Conservation (phyloP, 768 basidiomycete genomes). For the Gloeostereum incarnatum region DNA sequence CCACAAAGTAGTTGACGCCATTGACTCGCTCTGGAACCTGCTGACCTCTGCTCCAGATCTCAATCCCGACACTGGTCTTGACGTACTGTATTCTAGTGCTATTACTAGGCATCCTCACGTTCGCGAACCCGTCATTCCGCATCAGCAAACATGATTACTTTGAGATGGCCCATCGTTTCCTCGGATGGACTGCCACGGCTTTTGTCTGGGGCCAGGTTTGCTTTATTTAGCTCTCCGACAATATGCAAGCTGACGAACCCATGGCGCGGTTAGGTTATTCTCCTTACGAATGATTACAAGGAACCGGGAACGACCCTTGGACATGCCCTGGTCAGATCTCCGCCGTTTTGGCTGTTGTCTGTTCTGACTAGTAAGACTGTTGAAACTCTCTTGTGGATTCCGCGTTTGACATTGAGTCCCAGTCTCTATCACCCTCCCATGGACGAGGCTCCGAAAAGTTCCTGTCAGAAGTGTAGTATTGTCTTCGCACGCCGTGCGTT, state of each 20-base stretch:
- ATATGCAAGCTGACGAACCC: neutral
- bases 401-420: neutral
- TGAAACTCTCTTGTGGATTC: neutral
- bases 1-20: conserved; percentile 19
- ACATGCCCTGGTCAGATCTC: conserved; percentile 29
- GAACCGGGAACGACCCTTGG: conserved; percentile 24
- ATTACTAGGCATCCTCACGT: conserved; percentile 37
- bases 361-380: conserved; percentile 30
- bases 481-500: conserved; percentile 46
- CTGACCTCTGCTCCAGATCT: conserved; percentile 21
- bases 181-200: conserved; percentile 44
- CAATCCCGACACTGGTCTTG: conserved; percentile 36
- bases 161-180: conserved; percentile 46
- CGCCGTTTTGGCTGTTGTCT: conserved; percentile 50
- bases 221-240: neutral
- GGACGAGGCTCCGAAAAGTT: conserved; percentile 49
- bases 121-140: conserved; percentile 42
- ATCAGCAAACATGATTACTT: conserved; percentile 40
- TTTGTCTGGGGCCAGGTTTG: conserved; percentile 48
- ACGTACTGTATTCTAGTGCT: conserved; percentile 42
- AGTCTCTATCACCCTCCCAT: conserved; percentile 49
- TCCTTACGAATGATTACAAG: conserved; percentile 46
- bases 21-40: conserved; percentile 3
- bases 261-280: conserved; percentile 24
- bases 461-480: conserved; percentile 42